Base-by-base conservation (phyloP, 257 asterid genomes). In the Linderniella brevidens region DNA sequence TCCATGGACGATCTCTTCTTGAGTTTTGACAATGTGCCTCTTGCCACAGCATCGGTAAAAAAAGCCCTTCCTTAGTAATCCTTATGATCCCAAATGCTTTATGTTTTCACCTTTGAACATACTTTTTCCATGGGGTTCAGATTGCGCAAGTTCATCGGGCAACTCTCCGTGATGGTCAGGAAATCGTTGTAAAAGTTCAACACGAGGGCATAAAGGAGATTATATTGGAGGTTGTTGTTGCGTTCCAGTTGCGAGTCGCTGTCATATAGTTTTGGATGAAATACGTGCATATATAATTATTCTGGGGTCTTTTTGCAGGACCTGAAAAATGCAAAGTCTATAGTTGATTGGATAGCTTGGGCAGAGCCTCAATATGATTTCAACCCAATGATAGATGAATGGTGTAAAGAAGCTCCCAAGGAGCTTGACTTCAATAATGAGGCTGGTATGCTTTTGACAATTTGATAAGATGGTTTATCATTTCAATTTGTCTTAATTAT, bases 71-170 rank as follows among this genome's bases (percentile, higher is more conserved):
- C 3, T 39, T 39, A 39, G 9, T 3, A 39, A 39, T 39, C 13
- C 43, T 39, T 11, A 1, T 10, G 4, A 25, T 25, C 3, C 32
- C 32, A 25, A n/a, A 25, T 25, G 32, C 4, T 25, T 3, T 25
- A 25, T 25, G 32, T 25, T 25, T 25, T 25, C 32, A 3, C 32
- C 32, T 25, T 25, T 25, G 3, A 25, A 25, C 32, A 15, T 17
- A 14, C 36, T 40, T 13, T 35, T 29, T 41, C 20, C 42, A 40
- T 37, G 68, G 56, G 56, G 49, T 20, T 61, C 79, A 88, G 97
- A 88, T 88, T 66, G 97, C 97, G 49, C 97, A 88, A 78, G 97
- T 88, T 67, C 97, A 88, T 70, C 85, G 93, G 52, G 97, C 97
- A 10, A 88, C 95, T 63, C 61, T 84, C 50, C 58, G 46, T 47